Conservation (phyloP, 352 stramenopile genomes). For the Globisporangium radiosum region DNA sequence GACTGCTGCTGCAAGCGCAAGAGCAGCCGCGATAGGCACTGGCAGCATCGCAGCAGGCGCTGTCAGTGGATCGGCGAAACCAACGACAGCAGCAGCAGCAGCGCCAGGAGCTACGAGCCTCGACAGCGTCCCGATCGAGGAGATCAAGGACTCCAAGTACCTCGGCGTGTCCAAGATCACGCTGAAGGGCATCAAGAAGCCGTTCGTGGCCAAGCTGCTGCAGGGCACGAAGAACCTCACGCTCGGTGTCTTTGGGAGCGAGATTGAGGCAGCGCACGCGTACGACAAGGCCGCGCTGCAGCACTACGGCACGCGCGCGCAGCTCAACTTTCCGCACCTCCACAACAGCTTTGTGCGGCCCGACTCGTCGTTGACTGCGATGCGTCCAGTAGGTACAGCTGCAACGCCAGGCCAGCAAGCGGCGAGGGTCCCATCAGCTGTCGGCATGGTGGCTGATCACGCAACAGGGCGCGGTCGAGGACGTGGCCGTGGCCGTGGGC, state of each 20-base stretch:
- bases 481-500: constrained; percentile 34
- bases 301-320: constrained; percentile 51
- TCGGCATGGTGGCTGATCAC: not conserved
- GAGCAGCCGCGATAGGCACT: not conserved
- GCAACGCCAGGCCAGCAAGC: constrained; percentile 2
- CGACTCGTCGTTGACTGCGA: constrained; percentile 22
- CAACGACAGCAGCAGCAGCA: not conserved
- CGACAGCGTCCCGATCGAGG: constrained; percentile 19
- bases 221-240: constrained; percentile 62
- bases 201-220: constrained; percentile 71
- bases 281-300: constrained; percentile 75
- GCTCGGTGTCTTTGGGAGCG: constrained; percentile 61
- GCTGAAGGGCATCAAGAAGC: constrained; percentile 74
- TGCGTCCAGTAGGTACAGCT: constrained; percentile 5
- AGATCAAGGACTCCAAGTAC: constrained; percentile 75
- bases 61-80: not conserved
- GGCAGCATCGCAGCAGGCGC: not conserved
- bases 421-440: too few species aligned
- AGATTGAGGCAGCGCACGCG: constrained; percentile 75
- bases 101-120: not conserved
- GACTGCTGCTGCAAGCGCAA: not conserved
- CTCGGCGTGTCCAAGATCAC: constrained; percentile 73
- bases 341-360: constrained; percentile 58
- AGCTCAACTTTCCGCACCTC: constrained; percentile 79
- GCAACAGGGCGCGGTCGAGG: constrained; percentile 14